These are phyloP conservation scores for Colletotrichum sp. DNA, from an alignment of 2,329 filamentous ascomycete genomes.

Conservation along the genomic window DNA sequence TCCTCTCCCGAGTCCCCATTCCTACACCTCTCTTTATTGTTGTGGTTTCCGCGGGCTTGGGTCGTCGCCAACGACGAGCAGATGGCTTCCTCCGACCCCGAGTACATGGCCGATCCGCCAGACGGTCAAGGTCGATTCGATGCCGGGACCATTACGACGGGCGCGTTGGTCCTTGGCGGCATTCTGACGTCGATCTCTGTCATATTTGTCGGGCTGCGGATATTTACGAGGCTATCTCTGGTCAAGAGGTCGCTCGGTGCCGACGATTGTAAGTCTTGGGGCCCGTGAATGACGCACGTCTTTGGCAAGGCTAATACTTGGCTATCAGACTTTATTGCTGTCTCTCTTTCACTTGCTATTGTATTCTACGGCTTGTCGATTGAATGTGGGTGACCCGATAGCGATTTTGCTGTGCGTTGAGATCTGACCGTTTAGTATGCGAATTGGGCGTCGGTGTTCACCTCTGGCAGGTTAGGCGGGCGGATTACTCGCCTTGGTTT, in stretches of 20 bases:
- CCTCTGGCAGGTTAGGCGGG: constrained; percentile 9
- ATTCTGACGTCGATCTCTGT: not conserved
- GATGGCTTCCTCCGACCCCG: not conserved
- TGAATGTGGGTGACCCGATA: not conserved
- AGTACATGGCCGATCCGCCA: constrained; percentile 14
- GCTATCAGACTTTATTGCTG: not conserved
- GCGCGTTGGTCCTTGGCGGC: not conserved
- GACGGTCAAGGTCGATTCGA: constrained; percentile 6
- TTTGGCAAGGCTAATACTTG: not conserved
- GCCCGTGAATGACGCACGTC: rapidly evolving
- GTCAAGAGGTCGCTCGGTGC: not conserved
- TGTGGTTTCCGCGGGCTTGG: not conserved
- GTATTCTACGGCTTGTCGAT: not conserved
- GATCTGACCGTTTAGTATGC: not conserved
- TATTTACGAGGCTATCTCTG: constrained; percentile 4
- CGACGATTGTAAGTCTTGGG: constrained; percentile 9
- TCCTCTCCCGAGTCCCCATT: not conserved
- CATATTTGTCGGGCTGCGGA: not conserved
- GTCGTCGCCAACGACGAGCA: not conserved
- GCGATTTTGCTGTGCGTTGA: rapidly evolving
- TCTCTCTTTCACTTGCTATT: not conserved
- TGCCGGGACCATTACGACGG: not conserved
- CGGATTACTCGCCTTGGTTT: not conserved
- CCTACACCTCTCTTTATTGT: not conserved
- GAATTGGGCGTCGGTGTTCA: constrained; percentile 6